A percentile compares a stretch with the other conserved stretches of the same genome.
These are phyloP conservation scores for Fusarium brevicatenulatum DNA, from an alignment of 2,329 filamentous ascomycete species.

Conservation along the genomic window DNA sequence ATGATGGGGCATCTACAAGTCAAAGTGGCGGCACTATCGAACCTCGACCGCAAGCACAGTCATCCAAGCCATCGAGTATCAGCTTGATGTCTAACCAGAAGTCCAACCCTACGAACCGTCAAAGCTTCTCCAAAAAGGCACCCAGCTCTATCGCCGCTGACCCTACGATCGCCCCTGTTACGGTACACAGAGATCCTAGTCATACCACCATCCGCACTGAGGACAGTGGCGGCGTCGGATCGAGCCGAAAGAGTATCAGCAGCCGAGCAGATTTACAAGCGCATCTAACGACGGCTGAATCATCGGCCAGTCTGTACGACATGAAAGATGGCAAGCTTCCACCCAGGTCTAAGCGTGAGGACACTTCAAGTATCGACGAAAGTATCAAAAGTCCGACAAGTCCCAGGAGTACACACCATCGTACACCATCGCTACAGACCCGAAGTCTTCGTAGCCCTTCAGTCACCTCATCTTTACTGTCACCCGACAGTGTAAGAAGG, in stretches of 20 bases:
- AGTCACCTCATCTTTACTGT: conserved; percentile 49
- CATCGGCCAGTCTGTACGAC: conserved; percentile 53
- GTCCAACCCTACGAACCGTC: conserved; percentile 52
- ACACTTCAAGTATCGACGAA: conserved; percentile 58
- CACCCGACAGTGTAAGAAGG: conserved; percentile 53
- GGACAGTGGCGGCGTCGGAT: conserved; percentile 53
- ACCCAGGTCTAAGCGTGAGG: conserved; percentile 53
- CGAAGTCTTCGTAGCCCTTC: conserved; percentile 50
- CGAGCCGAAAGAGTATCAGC: conserved; percentile 54
- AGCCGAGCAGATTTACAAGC: conserved; percentile 55
- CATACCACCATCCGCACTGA: conserved; percentile 56
- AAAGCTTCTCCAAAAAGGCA: conserved; percentile 55
- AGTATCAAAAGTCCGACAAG: conserved; percentile 59
- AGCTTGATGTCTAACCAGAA: conserved; percentile 59
- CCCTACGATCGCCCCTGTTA: conserved; percentile 60
- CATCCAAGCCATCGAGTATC: conserved; percentile 61
- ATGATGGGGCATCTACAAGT: conserved; percentile 52
- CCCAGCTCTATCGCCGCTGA: conserved; percentile 55
- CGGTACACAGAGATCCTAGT: conserved; percentile 59
- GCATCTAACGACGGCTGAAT: conserved; percentile 49
- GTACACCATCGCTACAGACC: conserved; percentile 50
- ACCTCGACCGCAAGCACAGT: conserved; percentile 53
- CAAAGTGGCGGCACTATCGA: conserved; percentile 50
- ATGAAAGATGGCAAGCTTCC: conserved; percentile 50
- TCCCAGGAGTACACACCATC: conserved; percentile 51